Evolutionary conservation across 2,329 filamentous ascomycete species (phyloP), one percentile per base, ranked within the genome.

Genomic region (Xylaria multiplex): DNA sequence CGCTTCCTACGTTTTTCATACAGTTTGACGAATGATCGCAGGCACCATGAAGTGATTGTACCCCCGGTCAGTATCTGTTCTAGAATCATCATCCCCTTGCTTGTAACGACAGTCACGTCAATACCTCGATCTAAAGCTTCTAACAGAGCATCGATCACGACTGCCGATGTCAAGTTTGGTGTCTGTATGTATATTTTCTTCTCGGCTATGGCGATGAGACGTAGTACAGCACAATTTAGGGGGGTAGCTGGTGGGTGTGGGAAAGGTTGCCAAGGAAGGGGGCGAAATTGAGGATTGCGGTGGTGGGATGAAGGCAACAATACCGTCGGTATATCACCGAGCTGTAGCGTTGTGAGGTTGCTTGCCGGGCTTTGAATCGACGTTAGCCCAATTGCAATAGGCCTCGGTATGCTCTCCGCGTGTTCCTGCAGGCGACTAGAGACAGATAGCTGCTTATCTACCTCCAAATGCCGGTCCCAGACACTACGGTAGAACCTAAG

Each of bases 1-100:
- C 37, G 72, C 71, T 42, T 81, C 76, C 72, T 92, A 89, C 27
- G 57, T 46, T 52, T 46, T 24, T 58, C 40, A 43, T 69, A 69
- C n/a, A 81, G 80, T 50, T 83, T 83, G 2, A 90, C 81, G 8
- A 95, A 81, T 52, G 80, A 83, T 32, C 79, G 81, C 4, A 96
- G 74, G 67, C 90, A 91, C 68, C 86, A 81, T 0, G 86, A 82
- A 0, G 92, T 95, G 0, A 90, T 92, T 0, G 90, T 93, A 0
- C 90, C 90, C 0, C 91, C 89, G 0, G 92, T 96, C 27, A 93
- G 81, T n/a, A 96, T 81, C 76, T 96, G 93, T 79, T 96, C 93
- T 35, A 92, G 79, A 16, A 91, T 75, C 91, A 93, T 94, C 83
- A 94, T 88, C 14, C 82, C 81, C 65, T 84, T 84, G 69, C 88